Evolutionary conservation across 192 early-diverging fungal species (phyloP).

Genomic region (Kickxella alabastrina): DNA sequence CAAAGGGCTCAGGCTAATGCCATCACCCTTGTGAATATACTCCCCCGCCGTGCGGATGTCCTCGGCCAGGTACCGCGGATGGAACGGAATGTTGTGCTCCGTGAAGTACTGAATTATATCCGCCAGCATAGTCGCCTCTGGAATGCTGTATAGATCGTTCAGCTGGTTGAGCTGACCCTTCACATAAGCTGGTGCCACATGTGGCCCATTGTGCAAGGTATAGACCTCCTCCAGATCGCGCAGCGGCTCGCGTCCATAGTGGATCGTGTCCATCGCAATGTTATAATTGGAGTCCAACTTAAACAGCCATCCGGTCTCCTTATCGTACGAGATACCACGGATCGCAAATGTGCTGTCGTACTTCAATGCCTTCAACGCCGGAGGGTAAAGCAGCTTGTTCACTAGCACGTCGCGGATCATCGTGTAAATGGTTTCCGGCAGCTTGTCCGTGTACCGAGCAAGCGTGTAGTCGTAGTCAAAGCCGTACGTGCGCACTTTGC

Average conservation of each 20-base stretch:
- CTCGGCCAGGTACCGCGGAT: constrained; percentile 60
- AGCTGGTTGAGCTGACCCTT: constrained; percentile 56
- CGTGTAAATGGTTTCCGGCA: constrained; percentile 58
- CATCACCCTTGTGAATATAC: constrained; percentile 53
- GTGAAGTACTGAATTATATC: constrained; percentile 61
- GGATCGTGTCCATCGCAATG: constrained; percentile 54
- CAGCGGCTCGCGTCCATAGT: constrained; percentile 57
- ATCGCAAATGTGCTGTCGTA: constrained; percentile 60
- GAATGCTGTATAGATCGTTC: constrained; percentile 60
- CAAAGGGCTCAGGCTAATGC: constrained; percentile 49
- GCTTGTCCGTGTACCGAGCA: constrained; percentile 56
- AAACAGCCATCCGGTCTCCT: constrained; percentile 61
- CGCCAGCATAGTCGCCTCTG: constrained; percentile 55
- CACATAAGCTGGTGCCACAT: constrained; percentile 57
- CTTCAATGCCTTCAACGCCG: constrained; percentile 28
- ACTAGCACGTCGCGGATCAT: constrained; percentile 57
- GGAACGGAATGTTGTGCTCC: constrained; percentile 56
- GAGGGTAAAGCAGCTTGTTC: constrained; percentile 54
- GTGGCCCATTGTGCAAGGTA: constrained; percentile 55
- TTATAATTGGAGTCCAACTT: constrained; percentile 62
- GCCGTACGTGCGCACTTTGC: constrained; percentile 55
- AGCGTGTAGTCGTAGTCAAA: constrained; percentile 66
- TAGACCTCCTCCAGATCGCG: constrained; percentile 53
- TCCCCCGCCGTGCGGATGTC: constrained; percentile 54
- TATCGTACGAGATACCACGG: constrained; percentile 58